Conservation (phyloP, 1,284 basidiomycete species). For the Thecaphora thlaspeos region DNA sequence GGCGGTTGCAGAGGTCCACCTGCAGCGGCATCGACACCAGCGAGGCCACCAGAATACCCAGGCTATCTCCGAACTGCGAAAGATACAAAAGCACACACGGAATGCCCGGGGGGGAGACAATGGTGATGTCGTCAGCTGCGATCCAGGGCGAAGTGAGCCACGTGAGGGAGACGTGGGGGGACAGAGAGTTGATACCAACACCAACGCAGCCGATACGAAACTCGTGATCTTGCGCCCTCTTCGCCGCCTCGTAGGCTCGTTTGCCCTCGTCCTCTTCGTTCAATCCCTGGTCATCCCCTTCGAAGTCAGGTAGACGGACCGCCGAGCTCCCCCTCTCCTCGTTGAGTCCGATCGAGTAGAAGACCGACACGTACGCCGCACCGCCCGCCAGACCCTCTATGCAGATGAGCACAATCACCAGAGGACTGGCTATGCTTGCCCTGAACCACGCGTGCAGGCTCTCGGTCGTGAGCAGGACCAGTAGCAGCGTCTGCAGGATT, state of each 20-base stretch:
- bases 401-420: constrained; percentile 52
- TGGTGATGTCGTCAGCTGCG: too few relatives aligned
- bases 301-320: background rate
- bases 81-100: too few relatives aligned
- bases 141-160: too few relatives aligned
- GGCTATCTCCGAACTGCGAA: constrained; percentile 49
- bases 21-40: constrained; percentile 54
- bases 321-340: constrained; percentile 3
- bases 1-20: constrained; percentile 38
- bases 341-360: constrained; percentile 45
- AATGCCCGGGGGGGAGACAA: too few relatives aligned
- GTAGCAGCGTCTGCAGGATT: constrained; percentile 68
- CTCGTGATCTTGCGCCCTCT: constrained; percentile 50
- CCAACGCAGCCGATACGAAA: constrained; percentile 55
- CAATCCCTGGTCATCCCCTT: background rate
- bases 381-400: constrained; percentile 52
- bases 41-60: constrained; percentile 50
- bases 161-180: too few relatives aligned
- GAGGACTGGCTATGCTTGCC: constrained; percentile 43
- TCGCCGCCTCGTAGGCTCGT: constrained; percentile 3
- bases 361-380: constrained; percentile 45
- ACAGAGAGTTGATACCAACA: too few relatives aligned
- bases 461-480: constrained; percentile 67
- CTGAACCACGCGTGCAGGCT: constrained; percentile 57
- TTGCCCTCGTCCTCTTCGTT: constrained; percentile 3